A percentile compares a stretch with the other conserved stretches of the same genome.
phyloP scores from a whole-genome alignment of 208 protist species.

The Leishmania major region DNA sequence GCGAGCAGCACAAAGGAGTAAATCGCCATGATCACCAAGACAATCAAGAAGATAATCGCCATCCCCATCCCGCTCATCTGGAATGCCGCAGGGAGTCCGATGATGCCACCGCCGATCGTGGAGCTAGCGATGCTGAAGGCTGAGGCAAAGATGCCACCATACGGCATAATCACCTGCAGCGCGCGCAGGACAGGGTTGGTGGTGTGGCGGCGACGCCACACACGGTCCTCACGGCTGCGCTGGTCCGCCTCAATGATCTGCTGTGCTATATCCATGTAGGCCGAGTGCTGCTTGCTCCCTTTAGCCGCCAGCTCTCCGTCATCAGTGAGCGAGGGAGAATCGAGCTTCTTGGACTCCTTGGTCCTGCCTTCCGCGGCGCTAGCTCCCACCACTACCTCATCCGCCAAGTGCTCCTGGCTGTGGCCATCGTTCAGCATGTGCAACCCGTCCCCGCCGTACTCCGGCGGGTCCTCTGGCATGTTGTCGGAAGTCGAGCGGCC shows the following conservation, averaged over 20 bases:
- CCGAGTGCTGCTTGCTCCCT: neutral
- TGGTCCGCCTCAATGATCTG: slow-evolving; percentile 26
- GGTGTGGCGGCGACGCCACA: slow-evolving; percentile 49
- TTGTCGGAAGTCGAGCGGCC: neutral
- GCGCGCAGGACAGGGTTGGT: slow-evolving; percentile 36
- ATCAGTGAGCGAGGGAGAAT: neutral
- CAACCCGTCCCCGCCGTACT: slow-evolving; percentile 43
- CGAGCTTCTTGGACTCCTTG: neutral
- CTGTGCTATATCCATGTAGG: slow-evolving; percentile 16
- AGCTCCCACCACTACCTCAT: neutral
- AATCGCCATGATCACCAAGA: slow-evolving; percentile 43
- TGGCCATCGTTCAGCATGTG: slow-evolving; percentile 28
- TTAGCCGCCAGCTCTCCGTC: slow-evolving; percentile 8
- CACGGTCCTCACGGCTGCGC: slow-evolving; percentile 29
- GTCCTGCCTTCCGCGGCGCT: neutral
- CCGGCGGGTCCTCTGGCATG: slow-evolving; percentile 44
- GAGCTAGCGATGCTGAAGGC: slow-evolving; percentile 67
- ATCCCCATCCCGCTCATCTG: slow-evolving; percentile 55
- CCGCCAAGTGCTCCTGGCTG: slow-evolving; percentile 16
- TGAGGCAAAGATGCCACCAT: slow-evolving; percentile 48
- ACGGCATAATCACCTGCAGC: slow-evolving; percentile 48
- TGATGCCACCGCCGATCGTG: slow-evolving; percentile 74
- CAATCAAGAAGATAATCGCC: slow-evolving; percentile 33
- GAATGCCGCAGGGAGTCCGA: slow-evolving; percentile 57
- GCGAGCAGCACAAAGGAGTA: slow-evolving; percentile 71